phyloP scores from a whole-genome alignment of 495 filamentous ascomycete species.

The Ramalina intermedia region DNA sequence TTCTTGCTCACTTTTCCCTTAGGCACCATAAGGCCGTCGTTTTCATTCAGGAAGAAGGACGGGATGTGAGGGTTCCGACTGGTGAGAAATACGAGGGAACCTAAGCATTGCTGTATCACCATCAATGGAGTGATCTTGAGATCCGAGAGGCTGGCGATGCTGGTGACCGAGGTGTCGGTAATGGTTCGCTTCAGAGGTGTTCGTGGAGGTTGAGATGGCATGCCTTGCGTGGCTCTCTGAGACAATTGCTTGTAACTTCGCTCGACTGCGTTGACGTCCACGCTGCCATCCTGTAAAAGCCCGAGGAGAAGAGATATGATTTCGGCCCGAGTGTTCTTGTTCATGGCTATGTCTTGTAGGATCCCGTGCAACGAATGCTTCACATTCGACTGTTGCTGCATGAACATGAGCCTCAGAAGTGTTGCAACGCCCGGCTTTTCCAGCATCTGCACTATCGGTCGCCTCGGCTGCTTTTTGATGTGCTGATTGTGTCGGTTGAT shows the following conservation, averaged over 20 bases:
- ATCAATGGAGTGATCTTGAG: slow-evolving; percentile 65
- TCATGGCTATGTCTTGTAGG: slow-evolving; percentile 78
- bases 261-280: slow-evolving; percentile 85
- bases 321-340: slow-evolving; percentile 84
- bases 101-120: slow-evolving; percentile 90
- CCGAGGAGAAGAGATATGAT: slow-evolving; percentile 88
- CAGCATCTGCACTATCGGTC: slow-evolving; percentile 82
- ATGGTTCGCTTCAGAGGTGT: slow-evolving; percentile 57
- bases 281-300: slow-evolving; percentile 91
- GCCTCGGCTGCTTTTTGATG: slow-evolving; percentile 55
- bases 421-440: slow-evolving; percentile 94
- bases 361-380: slow-evolving; percentile 71
- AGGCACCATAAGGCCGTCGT: slow-evolving; percentile 57
- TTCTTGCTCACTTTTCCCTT: slow-evolving; percentile 68
- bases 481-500: slow-evolving; percentile 21
- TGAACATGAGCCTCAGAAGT: slow-evolving; percentile 89
- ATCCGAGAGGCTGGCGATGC: slow-evolving; percentile 49
- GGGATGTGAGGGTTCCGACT: slow-evolving; percentile 73
- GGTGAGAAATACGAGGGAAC: slow-evolving; percentile 64
- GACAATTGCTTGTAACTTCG: slow-evolving; percentile 88
- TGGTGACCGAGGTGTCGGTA: slow-evolving; percentile 36
- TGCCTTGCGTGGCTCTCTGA: slow-evolving; percentile 70
- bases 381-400: slow-evolving; percentile 71
- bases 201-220: slow-evolving; percentile 56
- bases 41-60: slow-evolving; percentile 89